phyloP scores from a whole-genome alignment of 2,329 filamentous ascomycete genomes.

The Chalaropsis ovoidea region DNA sequence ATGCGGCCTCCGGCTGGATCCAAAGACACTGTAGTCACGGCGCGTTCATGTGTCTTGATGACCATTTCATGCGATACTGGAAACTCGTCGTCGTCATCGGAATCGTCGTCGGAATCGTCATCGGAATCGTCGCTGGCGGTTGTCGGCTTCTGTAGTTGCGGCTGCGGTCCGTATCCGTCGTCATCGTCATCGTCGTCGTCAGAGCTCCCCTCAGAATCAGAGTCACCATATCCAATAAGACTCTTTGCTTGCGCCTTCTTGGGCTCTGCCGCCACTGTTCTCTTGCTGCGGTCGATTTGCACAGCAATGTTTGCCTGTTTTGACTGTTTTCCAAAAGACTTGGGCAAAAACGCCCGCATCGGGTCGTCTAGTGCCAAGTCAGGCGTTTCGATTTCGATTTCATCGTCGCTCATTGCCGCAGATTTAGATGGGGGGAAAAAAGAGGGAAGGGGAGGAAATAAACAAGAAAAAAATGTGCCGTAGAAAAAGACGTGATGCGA shows the following conservation, averaged over 20 bases:
- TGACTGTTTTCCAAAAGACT: slow-evolving; percentile 74
- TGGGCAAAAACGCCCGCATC: slow-evolving; percentile 66
- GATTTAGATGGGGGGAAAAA: background rate
- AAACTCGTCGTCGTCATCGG: slow-evolving; percentile 69
- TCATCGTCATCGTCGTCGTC: slow-evolving; percentile 37
- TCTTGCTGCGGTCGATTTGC: slow-evolving; percentile 70
- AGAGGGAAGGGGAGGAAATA: background rate
- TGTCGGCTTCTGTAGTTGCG: slow-evolving; percentile 37
- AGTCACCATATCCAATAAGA: slow-evolving; percentile 21
- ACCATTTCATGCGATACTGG: slow-evolving; percentile 88
- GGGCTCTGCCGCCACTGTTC: slow-evolving; percentile 33
- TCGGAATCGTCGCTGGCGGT: slow-evolving; percentile 35
- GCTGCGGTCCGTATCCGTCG: slow-evolving; percentile 30
- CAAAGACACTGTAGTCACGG: slow-evolving; percentile 72
- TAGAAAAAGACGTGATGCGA: background rate
- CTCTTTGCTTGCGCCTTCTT: slow-evolving; percentile 26
- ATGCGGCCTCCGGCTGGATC: slow-evolving; percentile 78
- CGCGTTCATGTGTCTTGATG: slow-evolving; percentile 81
- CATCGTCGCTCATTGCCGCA: slow-evolving; percentile 42
- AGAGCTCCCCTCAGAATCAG: slow-evolving; percentile 31
- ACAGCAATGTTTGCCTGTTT: slow-evolving; percentile 62
- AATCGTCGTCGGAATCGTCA: slow-evolving; percentile 45
- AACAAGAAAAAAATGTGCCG: background rate
- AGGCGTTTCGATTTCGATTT: slow-evolving; percentile 44
- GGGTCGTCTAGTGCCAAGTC: slow-evolving; percentile 54